Percentiles rank a stretch among this genome's conserved stretches.
Evolutionary conservation across 2,329 filamentous ascomycete genomes (phyloP).

Genomic region (Microsporum canis): DNA sequence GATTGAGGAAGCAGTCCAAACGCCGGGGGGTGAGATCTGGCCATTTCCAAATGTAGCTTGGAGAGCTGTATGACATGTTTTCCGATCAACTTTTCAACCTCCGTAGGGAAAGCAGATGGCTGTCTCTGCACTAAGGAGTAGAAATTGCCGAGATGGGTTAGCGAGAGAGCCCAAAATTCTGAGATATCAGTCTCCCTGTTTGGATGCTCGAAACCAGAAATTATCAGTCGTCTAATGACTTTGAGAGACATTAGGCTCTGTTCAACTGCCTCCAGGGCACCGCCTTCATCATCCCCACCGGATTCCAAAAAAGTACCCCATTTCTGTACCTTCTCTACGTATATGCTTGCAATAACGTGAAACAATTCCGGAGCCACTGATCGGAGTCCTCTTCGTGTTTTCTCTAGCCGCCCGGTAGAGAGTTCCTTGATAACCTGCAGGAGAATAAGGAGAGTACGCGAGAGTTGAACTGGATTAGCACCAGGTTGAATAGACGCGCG

Average conservation of each 20-base stretch:
- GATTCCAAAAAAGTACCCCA: constrained; percentile 56
- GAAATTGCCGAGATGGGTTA: constrained; percentile 66
- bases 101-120: constrained; percentile 40
- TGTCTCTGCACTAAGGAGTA: constrained; percentile 51
- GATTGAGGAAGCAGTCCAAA: constrained; percentile 76
- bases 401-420: constrained; percentile 63
- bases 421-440: constrained; percentile 86
- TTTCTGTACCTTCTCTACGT: constrained; percentile 56
- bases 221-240: constrained; percentile 63
- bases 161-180: constrained; percentile 69
- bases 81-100: constrained; percentile 54
- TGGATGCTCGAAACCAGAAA: constrained; percentile 73
- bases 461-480: constrained; percentile 47
- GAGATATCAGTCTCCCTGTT: constrained; percentile 65
- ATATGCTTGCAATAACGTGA: constrained; percentile 66
- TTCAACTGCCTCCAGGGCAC: constrained; percentile 53
- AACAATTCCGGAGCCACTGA: constrained; percentile 71
- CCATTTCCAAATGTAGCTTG: constrained; percentile 84
- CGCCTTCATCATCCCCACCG: constrained; percentile 47
- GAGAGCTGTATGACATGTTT: constrained; percentile 83
- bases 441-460: constrained; percentile 62
- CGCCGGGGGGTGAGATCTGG: constrained; percentile 63
- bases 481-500: constrained; percentile 41
- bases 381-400: constrained; percentile 65
- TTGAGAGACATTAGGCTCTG: constrained; percentile 72